Base-by-base conservation (phyloP, 2,329 filamentous ascomycete species). In the Decorospora gaudefroyi region DNA sequence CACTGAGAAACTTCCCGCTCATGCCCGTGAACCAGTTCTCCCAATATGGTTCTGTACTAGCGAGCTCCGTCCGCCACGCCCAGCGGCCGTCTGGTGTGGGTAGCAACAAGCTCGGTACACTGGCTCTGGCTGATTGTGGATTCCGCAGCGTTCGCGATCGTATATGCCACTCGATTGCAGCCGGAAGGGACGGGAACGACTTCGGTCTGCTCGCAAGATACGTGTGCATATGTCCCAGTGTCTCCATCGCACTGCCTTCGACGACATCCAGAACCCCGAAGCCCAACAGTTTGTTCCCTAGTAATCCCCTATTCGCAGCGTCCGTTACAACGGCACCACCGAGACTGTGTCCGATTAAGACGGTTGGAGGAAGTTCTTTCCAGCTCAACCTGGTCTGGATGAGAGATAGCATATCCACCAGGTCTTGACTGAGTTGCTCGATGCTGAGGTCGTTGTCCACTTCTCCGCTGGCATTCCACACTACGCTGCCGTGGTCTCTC, bases 231-330 rank as follows among this genome's bases (percentile, higher is more conserved):
- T 87, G 91, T 69, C 90, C 85, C 39, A 99, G 78, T 2, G 93
- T 92, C 68, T 97, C 93, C 71, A 99, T 92, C 22, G 93, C 93
- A 0, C 89, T 95, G 8, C 93, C 81, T 72, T 99, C 93, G 18
- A 99, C 93, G 4, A 99, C 90, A 71, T 99, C 93, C 11, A 99
- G 77, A 6, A 97, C 91, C 3, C 85, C 88, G 71, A 92, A 96
- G 13, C 89, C 93, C 11, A 97, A 76, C 1, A 97, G 69, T 17
- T 84, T 79, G 25, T 73, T 69, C 1, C 86, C 88, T 23, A 96
- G 74, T 26, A 77, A 74, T 1, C 82, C 82, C 12, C 78, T 78
- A 62, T 81, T 83, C 9, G 91, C 90, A 42, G 95, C 77, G 62
- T 96, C 84, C 0, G 90, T 95, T 6, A 96, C 84, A 0, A 97